A percentile compares a stretch with the other conserved stretches of the same genome.
These are phyloP conservation scores for Crithidia bombi DNA, from an alignment of 208 protist genomes.

Conservation along the genomic window DNA sequence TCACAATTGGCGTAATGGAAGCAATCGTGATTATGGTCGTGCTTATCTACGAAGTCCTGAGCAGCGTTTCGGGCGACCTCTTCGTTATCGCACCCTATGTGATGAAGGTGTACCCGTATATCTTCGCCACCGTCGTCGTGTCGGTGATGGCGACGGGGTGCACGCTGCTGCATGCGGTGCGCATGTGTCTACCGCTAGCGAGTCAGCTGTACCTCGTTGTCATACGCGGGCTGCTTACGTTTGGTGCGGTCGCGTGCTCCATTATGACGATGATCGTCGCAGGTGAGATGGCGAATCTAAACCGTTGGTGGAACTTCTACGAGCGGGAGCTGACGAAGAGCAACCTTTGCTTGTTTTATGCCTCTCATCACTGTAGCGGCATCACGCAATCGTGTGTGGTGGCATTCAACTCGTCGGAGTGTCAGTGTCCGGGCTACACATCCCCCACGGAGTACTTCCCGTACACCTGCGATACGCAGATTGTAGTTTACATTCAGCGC, in stretches of 20 bases:
- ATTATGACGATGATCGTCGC: constrained; percentile 50
- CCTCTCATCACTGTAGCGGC: constrained; percentile 46
- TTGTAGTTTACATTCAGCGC: constrained; percentile 20
- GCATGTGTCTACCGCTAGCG: constrained; percentile 53
- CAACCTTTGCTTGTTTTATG: constrained; percentile 29
- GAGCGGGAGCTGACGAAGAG: background rate
- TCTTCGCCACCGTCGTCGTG: constrained; percentile 38
- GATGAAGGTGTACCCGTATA: constrained; percentile 29
- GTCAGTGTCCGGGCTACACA: background rate
- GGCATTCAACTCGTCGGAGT: constrained; percentile 10
- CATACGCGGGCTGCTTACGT: constrained; percentile 26
- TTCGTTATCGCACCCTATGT: constrained; percentile 45
- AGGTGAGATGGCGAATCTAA: constrained; percentile 26
- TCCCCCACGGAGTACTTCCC: background rate
- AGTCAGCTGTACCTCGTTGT: constrained; percentile 11
- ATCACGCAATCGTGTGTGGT: constrained; percentile 34
- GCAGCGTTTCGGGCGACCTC: constrained; percentile 18
- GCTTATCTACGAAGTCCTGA: constrained; percentile 38
- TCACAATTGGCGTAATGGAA: constrained; percentile 59
- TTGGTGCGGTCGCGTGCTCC: constrained; percentile 37
- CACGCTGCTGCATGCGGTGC: constrained; percentile 51
- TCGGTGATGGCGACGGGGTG: constrained; percentile 34
- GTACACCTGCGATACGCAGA: constrained; percentile 6
- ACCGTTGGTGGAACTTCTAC: constrained; percentile 5
- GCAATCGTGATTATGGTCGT: constrained; percentile 38